phyloP scores from a whole-genome alignment of 805 yeast species.

The Ogataea parapolymorpha region DNA sequence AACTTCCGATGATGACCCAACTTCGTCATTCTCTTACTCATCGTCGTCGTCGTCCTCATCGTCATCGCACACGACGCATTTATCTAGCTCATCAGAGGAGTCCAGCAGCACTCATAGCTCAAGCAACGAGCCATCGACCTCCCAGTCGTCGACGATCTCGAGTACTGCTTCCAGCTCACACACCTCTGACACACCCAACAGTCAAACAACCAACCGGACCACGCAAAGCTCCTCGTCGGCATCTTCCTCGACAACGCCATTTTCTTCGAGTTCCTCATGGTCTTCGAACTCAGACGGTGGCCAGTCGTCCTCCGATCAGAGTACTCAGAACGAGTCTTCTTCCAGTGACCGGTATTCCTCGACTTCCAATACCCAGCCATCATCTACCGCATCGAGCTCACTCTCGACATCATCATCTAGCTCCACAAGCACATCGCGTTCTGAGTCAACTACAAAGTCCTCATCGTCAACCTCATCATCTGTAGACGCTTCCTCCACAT shows the following conservation, averaged over 20 bases:
- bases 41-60: neutral
- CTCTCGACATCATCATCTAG: conserved; percentile 2
- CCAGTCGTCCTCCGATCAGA: neutral
- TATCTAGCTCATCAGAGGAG: neutral
- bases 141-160: neutral
- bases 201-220: conserved; percentile 4
- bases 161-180: neutral
- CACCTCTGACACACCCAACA: conserved; percentile 1
- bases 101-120: neutral
- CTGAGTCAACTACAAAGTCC: neutral
- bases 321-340: neutral
- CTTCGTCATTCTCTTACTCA: neutral
- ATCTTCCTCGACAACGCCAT: conserved; percentile 4
- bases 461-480: too few relatives aligned
- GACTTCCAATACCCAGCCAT: neutral
- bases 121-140: neutral
- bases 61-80: too few relatives aligned
- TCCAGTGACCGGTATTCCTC: neutral
- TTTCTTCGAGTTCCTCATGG: neutral
- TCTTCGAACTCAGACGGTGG: neutral
- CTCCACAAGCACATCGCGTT: neutral
- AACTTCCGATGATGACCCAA: neutral
- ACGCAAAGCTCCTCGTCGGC: conserved; percentile 14
- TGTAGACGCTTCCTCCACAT: conserved; percentile 6
- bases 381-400: conserved; percentile 2